Evolutionary conservation across 2,329 filamentous ascomycete genomes (phyloP), one percentile per base, ranked within the genome.

Genomic region (Fusarium transvaalense): DNA sequence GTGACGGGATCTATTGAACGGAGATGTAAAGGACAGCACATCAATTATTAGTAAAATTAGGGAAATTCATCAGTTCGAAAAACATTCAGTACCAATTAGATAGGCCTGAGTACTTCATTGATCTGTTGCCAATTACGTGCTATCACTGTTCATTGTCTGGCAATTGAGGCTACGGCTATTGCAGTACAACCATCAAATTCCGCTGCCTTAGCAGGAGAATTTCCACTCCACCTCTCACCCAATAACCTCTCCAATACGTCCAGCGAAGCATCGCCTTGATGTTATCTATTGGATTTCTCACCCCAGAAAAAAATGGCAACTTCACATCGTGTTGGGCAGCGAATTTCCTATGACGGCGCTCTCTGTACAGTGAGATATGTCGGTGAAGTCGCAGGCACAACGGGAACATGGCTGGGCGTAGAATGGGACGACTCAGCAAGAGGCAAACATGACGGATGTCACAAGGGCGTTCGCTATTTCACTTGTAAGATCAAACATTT

Each of bases 341-440:
- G 96, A 15, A 83, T 95, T 39, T 97, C 93, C 5, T 97, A 92
- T 74, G 89, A 91, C 69, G 89, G 88, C 32, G 88, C 89, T 21
- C 81, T 92, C 41, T 97, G 94, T 80, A 98, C 95, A 1, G 86
- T 98, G 60, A 90, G 93, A 64, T 98, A 94, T 76, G 81, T 92
- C 64, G 96, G 96, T 43, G 79, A 86, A 34, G 91, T 98, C 10
- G 84, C 88, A 51, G 92, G 91, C 71, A 94, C 93, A 10, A 84
- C 87, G 42, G 92, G 93, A 48, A 83, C 86, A 66, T 98, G 95
- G 94, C 86, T 98, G 34, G 96, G 96, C 46, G 93, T 98, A 47
- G 96, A 99, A 85, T 99, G 96, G 96, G 95, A 98, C 80, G 92
- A 97, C 78, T 83, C 89, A 58, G 85, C 84, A 37, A 87, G 94